These are phyloP conservation scores for Angomonas deanei DNA, from an alignment of 208 protist genomes.

Conservation along the genomic window DNA sequence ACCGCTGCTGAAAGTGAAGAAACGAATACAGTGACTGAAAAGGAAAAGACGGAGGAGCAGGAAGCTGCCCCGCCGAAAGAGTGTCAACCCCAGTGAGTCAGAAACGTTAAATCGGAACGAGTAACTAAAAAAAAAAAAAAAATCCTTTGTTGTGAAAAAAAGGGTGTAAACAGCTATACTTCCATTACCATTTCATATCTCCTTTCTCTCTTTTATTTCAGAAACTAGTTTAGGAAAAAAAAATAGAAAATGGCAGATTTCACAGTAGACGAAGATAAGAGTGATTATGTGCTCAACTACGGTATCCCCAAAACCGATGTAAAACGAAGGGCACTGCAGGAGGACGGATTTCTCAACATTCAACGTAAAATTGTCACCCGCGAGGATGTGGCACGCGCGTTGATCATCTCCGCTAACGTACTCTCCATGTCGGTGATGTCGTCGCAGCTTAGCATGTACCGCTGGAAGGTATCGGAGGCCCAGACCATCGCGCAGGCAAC, in stretches of 20 bases:
- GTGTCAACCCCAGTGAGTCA: neutral
- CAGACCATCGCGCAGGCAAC: constrained; percentile 62
- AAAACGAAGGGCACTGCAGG: constrained; percentile 21
- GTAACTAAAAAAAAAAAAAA: neutral
- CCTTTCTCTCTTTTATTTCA: no score
- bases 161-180: no score
- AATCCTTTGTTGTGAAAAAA: no score
- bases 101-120: neutral
- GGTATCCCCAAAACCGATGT: constrained; percentile 21
- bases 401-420: constrained; percentile 75
- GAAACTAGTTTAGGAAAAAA: no score
- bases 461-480: constrained; percentile 74
- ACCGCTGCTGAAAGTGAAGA: neutral
- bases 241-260: neutral
- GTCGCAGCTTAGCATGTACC: constrained; percentile 79
- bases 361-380: constrained; percentile 50
- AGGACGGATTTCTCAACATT: constrained; percentile 46
- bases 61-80: neutral
- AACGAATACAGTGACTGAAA: neutral
- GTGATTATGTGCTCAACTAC: constrained; percentile 33
- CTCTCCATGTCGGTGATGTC: constrained; percentile 71
- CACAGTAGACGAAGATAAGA: constrained; percentile 13
- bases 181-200: no score
- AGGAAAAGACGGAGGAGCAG: no score
- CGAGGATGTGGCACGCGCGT: constrained; percentile 34